phyloP scores from a whole-genome alignment of 2,329 filamentous ascomycete genomes.

The Fusarium decemcellulare region DNA sequence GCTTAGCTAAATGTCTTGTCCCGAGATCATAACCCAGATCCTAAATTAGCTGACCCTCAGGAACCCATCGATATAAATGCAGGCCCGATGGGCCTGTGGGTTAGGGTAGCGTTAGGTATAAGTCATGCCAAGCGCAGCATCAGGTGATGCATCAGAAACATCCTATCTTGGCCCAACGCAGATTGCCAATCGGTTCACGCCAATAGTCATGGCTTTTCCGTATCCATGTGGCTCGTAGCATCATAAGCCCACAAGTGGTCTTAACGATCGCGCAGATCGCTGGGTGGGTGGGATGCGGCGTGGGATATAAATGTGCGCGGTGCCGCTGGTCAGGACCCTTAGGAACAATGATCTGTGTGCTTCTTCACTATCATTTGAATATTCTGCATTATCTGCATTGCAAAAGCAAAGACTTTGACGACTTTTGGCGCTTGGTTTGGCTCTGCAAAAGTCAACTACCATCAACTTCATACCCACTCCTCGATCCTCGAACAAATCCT shows the following conservation, averaged over 20 bases:
- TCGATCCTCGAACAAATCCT: slow-evolving; percentile 2
- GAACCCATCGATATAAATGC: neutral
- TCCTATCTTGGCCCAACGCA: neutral
- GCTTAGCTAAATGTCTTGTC: neutral
- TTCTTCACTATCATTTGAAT: neutral
- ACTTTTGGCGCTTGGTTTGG: neutral
- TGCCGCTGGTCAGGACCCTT: neutral
- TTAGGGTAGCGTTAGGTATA: slow-evolving; percentile 15
- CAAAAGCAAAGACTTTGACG: too few relatives aligned
- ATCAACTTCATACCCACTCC: neutral
- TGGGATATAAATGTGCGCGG: slow-evolving; percentile 21
- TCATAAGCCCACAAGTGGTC: slow-evolving; percentile 16
- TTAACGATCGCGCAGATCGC: slow-evolving; percentile 18
- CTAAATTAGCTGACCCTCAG: slow-evolving; percentile 8
- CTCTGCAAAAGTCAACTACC: neutral
- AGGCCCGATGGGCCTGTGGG: neutral
- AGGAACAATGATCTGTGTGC: neutral
- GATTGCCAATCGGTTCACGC: neutral
- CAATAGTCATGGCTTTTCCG: neutral
- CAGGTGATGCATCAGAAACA: slow-evolving; percentile 33
- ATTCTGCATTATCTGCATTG: too few relatives aligned
- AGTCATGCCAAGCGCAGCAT: slow-evolving; percentile 34
- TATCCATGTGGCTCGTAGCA: neutral
- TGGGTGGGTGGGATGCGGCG: neutral
- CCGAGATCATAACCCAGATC: slow-evolving; percentile 10